phyloP scores from a whole-genome alignment of 2,329 filamentous ascomycete genomes.

The Claviceps maximensis region DNA sequence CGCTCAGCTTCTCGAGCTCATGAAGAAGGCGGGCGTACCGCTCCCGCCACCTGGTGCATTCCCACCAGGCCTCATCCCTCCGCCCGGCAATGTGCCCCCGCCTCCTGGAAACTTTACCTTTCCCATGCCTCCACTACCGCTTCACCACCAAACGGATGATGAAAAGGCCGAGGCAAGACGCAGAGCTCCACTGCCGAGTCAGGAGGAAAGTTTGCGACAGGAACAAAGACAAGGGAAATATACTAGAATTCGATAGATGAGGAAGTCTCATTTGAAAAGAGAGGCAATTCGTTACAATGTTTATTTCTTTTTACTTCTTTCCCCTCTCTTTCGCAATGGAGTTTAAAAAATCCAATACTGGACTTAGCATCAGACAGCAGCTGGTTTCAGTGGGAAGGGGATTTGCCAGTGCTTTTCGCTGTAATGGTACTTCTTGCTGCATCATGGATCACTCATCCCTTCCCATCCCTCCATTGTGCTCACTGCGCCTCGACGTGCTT shows the following conservation, averaged over 20 bases:
- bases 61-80: slow-evolving; percentile 32
- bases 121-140: slow-evolving; percentile 24
- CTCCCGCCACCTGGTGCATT: slow-evolving; percentile 38
- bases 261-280: neutral
- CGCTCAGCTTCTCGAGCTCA: slow-evolving; percentile 48
- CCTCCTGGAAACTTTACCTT: slow-evolving; percentile 20
- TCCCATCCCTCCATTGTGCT: too few relatives aligned
- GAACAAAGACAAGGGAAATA: slow-evolving; percentile 58
- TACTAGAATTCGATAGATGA: slow-evolving; percentile 24
- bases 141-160: slow-evolving; percentile 21
- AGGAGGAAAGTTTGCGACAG: slow-evolving; percentile 67
- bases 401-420: too few relatives aligned
- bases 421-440: too few relatives aligned
- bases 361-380: too few relatives aligned
- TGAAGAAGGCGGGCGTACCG: slow-evolving; percentile 50
- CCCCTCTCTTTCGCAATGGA: neutral
- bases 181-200: slow-evolving; percentile 64
- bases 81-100: slow-evolving; percentile 23
- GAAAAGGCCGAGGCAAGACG: slow-evolving; percentile 27
- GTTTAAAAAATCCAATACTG: too few relatives aligned
- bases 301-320: neutral
- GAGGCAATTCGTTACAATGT: neutral
- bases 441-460: too few relatives aligned
- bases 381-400: too few relatives aligned
- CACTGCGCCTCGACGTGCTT: too few relatives aligned